Evolutionary conservation across 345 rosid genomes (phyloP), one percentile per base, ranked within the genome.

Genomic region (Euphorbia pulcherrima): DNA sequence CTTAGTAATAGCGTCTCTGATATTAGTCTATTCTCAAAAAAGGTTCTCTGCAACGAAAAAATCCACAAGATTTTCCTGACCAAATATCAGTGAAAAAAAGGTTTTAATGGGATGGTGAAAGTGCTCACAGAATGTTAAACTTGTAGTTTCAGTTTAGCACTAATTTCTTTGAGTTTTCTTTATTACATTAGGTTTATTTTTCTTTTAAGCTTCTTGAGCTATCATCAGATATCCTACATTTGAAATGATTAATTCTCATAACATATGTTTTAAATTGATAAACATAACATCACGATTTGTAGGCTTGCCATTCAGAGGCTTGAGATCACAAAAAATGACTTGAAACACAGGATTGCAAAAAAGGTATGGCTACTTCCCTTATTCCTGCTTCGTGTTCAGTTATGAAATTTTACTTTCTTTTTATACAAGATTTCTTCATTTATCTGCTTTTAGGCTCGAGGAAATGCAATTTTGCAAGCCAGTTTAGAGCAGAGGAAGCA

Each of bases 401-500:
- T 47, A 18, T 27, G 62, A 29, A 72, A 56, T 63, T 68, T 65
- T 62, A 67, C 64, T 46, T 60, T 70, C 39, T 68, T 37, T 65
- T 50, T 75, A 84, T 68, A 78, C 53, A 56, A n/a, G 35, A 51
- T 74, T n/a, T 30, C 62, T 56, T 28, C 11, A 48, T 51, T 53
- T 33, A 41, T 58, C 58, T 78, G 41, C 77, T 7, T 33, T 72
- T 73, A 94, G 97, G 95, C 97, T 52, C 84, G 95, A 80, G 99
- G 99, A 69, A 91, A 94, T 78, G 97, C 99, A 50, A 88, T 94
- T 80, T 83, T 94, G 61, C 99, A 94, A 74, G 96, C 96, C 70
- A 91, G 97, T 83, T 79, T 94, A 75, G 97, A 94, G 84, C 84
- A 96, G 82, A 91, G 97, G 84, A 94, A 94, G 81, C 99, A 94